A percentile compares a stretch with the other conserved stretches of the same genome.
Evolutionary conservation across 345 rosid species (phyloP).

Genomic region (Heritiera littoralis): DNA sequence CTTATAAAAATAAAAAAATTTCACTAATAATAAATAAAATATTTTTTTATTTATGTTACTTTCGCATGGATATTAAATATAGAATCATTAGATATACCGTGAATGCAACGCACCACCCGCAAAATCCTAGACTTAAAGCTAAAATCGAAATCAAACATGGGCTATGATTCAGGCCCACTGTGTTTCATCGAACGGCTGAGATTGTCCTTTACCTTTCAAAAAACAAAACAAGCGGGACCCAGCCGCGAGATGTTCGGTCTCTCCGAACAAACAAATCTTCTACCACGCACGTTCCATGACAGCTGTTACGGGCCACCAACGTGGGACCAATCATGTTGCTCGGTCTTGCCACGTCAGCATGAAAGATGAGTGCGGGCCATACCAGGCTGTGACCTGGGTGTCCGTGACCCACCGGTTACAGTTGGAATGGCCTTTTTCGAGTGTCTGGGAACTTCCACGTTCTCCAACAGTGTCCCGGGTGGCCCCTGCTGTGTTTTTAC

Average conservation of each 20-base stretch:
- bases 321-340: slow-evolving; percentile 63
- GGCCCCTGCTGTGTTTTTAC: slow-evolving; percentile 19
- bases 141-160: slow-evolving; percentile 13
- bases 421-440: background rate
- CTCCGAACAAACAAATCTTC: background rate
- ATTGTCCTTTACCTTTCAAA: slow-evolving; percentile 8
- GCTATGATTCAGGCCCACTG: slow-evolving; percentile 20
- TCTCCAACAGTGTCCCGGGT: slow-evolving; percentile 36
- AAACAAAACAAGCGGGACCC: slow-evolving; percentile 20
- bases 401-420: slow-evolving; percentile 9
- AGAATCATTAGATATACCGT: background rate
- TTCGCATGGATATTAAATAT: too few relatives aligned
- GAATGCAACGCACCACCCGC: slow-evolving; percentile 50
- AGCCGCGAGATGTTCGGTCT: slow-evolving; percentile 14
- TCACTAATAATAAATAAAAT: too few relatives aligned
- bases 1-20: too few relatives aligned
- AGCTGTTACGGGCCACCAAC: slow-evolving; percentile 49
- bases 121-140: slow-evolving; percentile 25
- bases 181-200: slow-evolving; percentile 42
- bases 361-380: slow-evolving; percentile 25
- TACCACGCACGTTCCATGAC: slow-evolving; percentile 42
- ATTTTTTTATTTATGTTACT: too few relatives aligned
- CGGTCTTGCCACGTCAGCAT: slow-evolving; percentile 50
- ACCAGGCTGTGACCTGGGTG: slow-evolving; percentile 34
- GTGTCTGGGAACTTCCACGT: slow-evolving; percentile 39